These are phyloP conservation scores for Hemileia vastatrix DNA, from an alignment of 1,284 basidiomycete species.

Conservation along the genomic window DNA sequence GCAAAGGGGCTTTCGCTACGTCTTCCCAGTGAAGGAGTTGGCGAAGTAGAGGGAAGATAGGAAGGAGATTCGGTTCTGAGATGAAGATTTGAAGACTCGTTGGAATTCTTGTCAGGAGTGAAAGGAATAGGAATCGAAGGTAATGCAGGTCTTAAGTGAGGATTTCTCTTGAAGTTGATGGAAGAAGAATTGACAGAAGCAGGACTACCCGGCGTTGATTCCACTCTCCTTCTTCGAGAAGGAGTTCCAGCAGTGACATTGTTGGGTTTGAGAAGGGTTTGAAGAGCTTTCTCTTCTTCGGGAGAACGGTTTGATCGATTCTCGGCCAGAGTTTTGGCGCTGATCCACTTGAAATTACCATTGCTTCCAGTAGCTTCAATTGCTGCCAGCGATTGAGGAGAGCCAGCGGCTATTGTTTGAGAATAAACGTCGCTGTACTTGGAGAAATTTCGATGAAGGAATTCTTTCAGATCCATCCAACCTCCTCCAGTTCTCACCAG, in stretches of 20 bases:
- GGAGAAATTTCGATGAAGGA: constrained; percentile 59
- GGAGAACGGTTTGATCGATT: not conserved
- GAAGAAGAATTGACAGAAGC: not conserved
- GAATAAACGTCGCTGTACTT: constrained; percentile 59
- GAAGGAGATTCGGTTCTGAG: constrained; percentile 42
- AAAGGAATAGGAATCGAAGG: constrained; percentile 55
- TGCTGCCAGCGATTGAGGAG: not conserved
- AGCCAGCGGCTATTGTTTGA: too few species aligned
- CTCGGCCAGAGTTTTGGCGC: not conserved
- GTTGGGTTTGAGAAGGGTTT: not conserved
- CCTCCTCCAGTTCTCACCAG: constrained; percentile 6
- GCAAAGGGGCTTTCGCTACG: too few species aligned
- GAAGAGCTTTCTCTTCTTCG: not conserved
- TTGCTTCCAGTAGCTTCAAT: not conserved
- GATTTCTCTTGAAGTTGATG: not conserved
- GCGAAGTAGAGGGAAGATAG: constrained; percentile 58
- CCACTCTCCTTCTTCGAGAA: not conserved
- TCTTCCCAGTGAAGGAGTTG: too few species aligned
- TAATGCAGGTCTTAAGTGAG: not conserved
- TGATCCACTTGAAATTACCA: not conserved
- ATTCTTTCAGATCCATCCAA: constrained; percentile 24
- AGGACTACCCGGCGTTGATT: not conserved
- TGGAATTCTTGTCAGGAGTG: constrained; percentile 39
- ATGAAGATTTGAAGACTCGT: constrained; percentile 22
- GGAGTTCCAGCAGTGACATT: not conserved